Evolutionary conservation across 257 asterid genomes (phyloP), one percentile per base, ranked within the genome.

Genomic region (Lavandula angustifolia): DNA sequence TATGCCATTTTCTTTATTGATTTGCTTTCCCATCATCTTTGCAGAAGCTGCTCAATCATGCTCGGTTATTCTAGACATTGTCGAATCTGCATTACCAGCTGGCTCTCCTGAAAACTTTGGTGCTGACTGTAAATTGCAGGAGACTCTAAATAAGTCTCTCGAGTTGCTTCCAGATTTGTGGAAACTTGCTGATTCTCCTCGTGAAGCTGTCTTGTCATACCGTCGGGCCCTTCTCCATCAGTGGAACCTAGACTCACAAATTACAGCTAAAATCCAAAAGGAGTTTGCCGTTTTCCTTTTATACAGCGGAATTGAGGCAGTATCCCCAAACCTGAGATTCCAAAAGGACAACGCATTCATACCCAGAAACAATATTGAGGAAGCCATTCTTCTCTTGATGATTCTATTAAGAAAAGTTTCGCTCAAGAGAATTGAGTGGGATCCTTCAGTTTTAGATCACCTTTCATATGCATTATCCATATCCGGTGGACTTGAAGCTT

Each of bases 11-110:
- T 22, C 27, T 1, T 22, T 22, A 22, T 22, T 79, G 77, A 77
- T 67, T 47, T 49, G 43, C 60, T 69, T 74, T 73, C 59, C 73
- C 35, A 65, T 77, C 74, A 62, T 77, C 67, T 81, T 76, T 75
- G 88, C 98, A 92, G 98, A 92, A 76, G 94, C 98, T 84, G 98
- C 98, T 74, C 97, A 77, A 75, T 85, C 97, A 73, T 92, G 98
- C 85, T 75, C 87, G 67, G 75, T 84, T 81, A 84, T 92, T 78
- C 83, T 92, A 94, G 98, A 89, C 79, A 80, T 84, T 60, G 81
- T 89, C 71, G 98, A 92, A 79, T 82, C 95, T 62, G 77, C 98
- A 80, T 81, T 85, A 73, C 98, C 97, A 67, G 89, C 73, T 73
- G 94, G 89, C 61, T 81, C 87, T 83, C 98, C 97, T 75, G 91